Base-by-base conservation (phyloP, 352 stramenopile species). In the Phytophthora crassamura region DNA sequence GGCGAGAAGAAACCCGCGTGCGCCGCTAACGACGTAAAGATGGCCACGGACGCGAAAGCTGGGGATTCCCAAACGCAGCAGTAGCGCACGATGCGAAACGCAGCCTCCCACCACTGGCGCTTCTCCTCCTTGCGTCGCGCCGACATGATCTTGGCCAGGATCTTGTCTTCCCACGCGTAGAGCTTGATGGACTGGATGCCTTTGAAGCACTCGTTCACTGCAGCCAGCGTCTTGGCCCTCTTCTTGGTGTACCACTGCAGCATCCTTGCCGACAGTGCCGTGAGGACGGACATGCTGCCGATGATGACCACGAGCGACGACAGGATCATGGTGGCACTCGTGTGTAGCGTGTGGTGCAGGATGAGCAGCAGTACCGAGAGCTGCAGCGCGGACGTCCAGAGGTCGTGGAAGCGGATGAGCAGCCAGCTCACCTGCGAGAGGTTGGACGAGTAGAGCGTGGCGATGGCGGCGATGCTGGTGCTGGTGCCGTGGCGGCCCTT, bases 81-180 rank as follows among this genome's bases (percentile, higher is more conserved):
- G 34, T 62, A 80, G 41, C 72, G 72, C 11, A 80, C 28, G 9
- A 75, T 68, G 7, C 72, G 68, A 14, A 75, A 61, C 7, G 56
- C 18, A 5, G 54, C 59, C 28, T 69, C 56, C 58, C 64, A 67
- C 54, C 50, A 61, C 47, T 71, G 72, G 8, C 61, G 43, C 33
- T 43, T 52, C 35, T 81, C 65, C 25, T 81, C 73, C 41, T 77
- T 78, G 10, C 55, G 15, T n/a, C 69, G 56, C 14, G 61, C 58
- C 2, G 59, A 64, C 57, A 78, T 61, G 45, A 81, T 78, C 66
- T 79, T 82, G 39, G 64, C 52, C 34, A 72, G 28, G 11, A 76
- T 72, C 42, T 80, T 79, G 56, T 73, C 56, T 54, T 82, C 74
- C 74, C 74, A 82, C 16, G 74, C 71, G 46, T 82, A 65, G 18